phyloP scores from a whole-genome alignment of 2,329 filamentous ascomycete species.

The Sordariomycetes sp. region DNA sequence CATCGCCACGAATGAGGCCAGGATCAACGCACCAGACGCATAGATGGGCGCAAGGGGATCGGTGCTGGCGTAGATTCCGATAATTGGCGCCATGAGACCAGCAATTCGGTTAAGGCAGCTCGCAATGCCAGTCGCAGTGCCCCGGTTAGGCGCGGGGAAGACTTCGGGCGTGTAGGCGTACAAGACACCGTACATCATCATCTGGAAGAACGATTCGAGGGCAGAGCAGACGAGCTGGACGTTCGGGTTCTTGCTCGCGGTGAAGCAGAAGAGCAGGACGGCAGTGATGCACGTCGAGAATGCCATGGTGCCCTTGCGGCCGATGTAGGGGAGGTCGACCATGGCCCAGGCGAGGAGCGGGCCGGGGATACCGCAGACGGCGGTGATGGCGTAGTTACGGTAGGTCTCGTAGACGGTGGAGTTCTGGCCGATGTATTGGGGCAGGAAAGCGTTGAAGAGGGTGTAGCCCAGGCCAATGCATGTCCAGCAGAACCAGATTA shows the following conservation, averaged over 20 bases:
- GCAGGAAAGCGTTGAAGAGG: conserved; percentile 33
- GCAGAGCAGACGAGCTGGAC: conserved; percentile 31
- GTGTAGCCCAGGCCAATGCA: conserved; percentile 35
- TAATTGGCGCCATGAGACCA: conserved; percentile 28
- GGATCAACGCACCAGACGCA: conserved; percentile 36
- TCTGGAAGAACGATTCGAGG: conserved; percentile 31
- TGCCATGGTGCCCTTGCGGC: conserved; percentile 53
- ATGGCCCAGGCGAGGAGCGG: conserved; percentile 28
- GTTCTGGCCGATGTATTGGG: conserved; percentile 25
- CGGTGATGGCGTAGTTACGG: conserved; percentile 24
- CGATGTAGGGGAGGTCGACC: conserved; percentile 40
- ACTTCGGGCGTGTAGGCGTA: conserved; percentile 44
- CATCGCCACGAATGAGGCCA: conserved; percentile 28
- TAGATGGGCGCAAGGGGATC: conserved; percentile 32
- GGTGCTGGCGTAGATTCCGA: conserved; percentile 32
- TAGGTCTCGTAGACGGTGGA: conserved; percentile 19
- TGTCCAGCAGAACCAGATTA: conserved; percentile 30
- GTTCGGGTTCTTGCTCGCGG: conserved; percentile 22
- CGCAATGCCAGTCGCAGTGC: conserved; percentile 38
- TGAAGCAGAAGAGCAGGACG: conserved; percentile 36
- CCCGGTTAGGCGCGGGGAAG: conserved; percentile 43
- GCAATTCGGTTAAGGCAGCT: conserved; percentile 25
- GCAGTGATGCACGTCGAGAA: conserved; percentile 58
- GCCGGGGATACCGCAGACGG: conserved; percentile 24
- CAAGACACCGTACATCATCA: conserved; percentile 59